These are phyloP conservation scores for Phaeosphaeriaceae sp. DNA, from an alignment of 2,329 filamentous ascomycete species.

Conservation along the genomic window DNA sequence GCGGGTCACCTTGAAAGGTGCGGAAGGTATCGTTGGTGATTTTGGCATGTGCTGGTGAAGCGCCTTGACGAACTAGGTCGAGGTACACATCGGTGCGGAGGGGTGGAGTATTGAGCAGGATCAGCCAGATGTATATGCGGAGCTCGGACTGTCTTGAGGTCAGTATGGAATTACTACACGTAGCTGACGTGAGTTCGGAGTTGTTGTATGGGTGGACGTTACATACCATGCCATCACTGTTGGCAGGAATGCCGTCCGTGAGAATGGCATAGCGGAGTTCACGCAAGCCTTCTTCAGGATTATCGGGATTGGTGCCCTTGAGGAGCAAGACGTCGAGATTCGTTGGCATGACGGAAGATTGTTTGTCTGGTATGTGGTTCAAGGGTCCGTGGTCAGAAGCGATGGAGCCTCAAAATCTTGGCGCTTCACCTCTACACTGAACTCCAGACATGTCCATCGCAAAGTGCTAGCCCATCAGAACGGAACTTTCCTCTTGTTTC, in stretches of 20 bases:
- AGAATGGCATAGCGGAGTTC: constrained; percentile 76
- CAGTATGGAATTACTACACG: constrained; percentile 5
- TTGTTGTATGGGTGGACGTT: constrained; percentile 1
- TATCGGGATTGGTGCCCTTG: constrained; percentile 77
- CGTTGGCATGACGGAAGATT: constrained; percentile 37
- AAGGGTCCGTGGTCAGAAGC: not conserved
- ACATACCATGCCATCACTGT: constrained; percentile 79
- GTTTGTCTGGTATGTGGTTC: constrained; percentile 6
- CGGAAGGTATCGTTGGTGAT: constrained; percentile 99
- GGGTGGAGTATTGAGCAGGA: constrained; percentile 86
- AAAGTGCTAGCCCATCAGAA: not conserved
- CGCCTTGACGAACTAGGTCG: constrained; percentile 86
- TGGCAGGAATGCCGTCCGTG: constrained; percentile 77
- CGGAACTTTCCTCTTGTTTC: not conserved
- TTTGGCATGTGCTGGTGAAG: constrained; percentile 93
- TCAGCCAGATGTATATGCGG: constrained; percentile 95
- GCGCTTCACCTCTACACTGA: not conserved
- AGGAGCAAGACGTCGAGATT: constrained; percentile 77
- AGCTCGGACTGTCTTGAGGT: constrained; percentile 74
- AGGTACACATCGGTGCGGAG: constrained; percentile 89
- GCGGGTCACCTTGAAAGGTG: constrained; percentile 93
- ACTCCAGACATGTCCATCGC: not conserved
- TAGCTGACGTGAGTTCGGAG: constrained; percentile 2
- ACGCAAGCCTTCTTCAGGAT: constrained; percentile 71
- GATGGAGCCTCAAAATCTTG: not conserved